Base-by-base conservation (phyloP, 306 rosid species). In the Vicia faba region DNA sequence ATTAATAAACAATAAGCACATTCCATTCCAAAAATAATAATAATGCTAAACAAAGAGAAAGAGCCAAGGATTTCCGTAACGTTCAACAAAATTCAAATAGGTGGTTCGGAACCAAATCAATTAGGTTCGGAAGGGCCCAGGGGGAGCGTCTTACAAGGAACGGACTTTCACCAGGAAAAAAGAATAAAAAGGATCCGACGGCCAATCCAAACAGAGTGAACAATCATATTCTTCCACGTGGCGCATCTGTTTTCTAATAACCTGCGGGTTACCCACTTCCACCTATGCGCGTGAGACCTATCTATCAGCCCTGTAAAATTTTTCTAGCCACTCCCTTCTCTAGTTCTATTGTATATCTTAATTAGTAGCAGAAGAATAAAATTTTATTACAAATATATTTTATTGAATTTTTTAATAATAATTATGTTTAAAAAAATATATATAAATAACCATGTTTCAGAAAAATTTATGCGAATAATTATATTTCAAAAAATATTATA, bases 31-130 rank as follows among this genome's bases (percentile, higher is more conserved):
- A 31, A 31, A 31, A 33, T 33, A 33, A 33, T 33, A 33, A 33
- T 33, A 33, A 33, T 33, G 46, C 3, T 41, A 41, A 41, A 12
- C 46, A 41, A 41, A 43, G 48, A 43, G 48, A 43, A 43, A 13
- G 48, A 12, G 48, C 66, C 65, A 12, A 29, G 8, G 16, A 38
- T 58, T 15, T 43, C 73, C 28, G 53, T 81, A 87, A 86, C 91
- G 91, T 84, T 87, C 87, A 67, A 85, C 12, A 85, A 86, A 75
- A 64, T 89, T 89, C 86, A 83, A 89, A 89, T 83, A 0, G 13
- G 5, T 43, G 66, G 75, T 45, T 61, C 77, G 87, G 84, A 5
- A 7, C 83, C 85, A 46, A 31, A 83, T 69, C 85, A 14, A 31
- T 3, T 4, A 79, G 92, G 78, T 48, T 45, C 43, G 88, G 84